These are phyloP conservation scores for Leccinum subrobustum DNA, from an alignment of 1,284 basidiomycete genomes.

Conservation along the genomic window DNA sequence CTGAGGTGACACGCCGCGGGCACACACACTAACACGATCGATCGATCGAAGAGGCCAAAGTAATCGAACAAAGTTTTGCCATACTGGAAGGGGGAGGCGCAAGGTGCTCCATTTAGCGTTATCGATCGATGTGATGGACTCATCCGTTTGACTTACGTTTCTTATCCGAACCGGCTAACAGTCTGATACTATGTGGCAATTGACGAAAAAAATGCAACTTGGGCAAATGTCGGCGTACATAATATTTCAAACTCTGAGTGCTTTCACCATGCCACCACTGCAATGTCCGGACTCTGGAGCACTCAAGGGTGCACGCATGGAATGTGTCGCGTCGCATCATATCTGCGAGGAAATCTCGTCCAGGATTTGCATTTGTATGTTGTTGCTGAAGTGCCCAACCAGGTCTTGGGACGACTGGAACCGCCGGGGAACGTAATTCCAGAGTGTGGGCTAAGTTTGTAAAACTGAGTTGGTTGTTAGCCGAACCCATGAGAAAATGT, in stretches of 20 bases:
- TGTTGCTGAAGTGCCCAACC: no score
- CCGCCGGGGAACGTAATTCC: neutral
- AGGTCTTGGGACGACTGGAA: neutral
- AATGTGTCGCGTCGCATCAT: no score
- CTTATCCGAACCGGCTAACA: neutral
- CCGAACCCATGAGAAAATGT: slow-evolving; percentile 10
- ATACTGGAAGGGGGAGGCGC: neutral
- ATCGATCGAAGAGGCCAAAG: neutral
- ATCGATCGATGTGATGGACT: neutral
- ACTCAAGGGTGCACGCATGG: no score
- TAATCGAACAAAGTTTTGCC: neutral
- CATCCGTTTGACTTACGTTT: neutral
- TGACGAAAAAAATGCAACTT: neutral
- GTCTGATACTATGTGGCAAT: neutral
- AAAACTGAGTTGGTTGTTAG: neutral
- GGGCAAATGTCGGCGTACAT: neutral
- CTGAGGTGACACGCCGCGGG: neutral
- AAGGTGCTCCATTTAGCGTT: neutral
- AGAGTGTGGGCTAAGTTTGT: neutral
- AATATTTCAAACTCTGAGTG: neutral
- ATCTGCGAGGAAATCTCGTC: no score
- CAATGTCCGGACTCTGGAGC: no score
- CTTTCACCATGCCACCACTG: no score
- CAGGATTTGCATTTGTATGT: no score
- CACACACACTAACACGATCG: neutral